phyloP scores from a whole-genome alignment of 371 early-diverging fungal genomes.

The Mucor lusitanicus region DNA sequence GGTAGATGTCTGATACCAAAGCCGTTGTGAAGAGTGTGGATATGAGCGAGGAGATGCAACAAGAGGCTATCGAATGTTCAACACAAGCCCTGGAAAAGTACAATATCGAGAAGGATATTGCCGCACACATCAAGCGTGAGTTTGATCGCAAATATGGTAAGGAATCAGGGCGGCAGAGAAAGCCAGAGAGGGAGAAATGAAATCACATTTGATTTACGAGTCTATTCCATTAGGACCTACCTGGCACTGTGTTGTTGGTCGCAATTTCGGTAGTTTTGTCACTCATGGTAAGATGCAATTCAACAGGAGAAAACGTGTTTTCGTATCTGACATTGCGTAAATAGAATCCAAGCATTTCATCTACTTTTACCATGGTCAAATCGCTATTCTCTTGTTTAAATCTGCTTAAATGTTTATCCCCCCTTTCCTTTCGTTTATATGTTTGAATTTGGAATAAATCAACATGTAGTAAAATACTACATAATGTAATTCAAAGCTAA shows the following conservation, averaged over 20 bases:
- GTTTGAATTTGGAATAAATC: background rate
- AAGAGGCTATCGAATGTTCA: conserved; percentile 92
- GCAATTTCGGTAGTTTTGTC: conserved; percentile 97
- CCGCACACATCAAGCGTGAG: conserved; percentile 95
- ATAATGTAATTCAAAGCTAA: background rate
- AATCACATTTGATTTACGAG: background rate
- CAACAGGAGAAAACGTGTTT: background rate
- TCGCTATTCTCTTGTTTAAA: conserved; percentile 95
- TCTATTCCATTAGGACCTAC: conserved; percentile 63
- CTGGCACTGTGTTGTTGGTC: conserved; percentile 98
- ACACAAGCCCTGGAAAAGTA: conserved; percentile 91
- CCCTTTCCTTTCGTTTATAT: background rate
- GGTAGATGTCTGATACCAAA: conserved; percentile 69
- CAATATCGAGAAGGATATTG: conserved; percentile 97
- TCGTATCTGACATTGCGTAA: background rate
- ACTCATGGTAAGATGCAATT: conserved; percentile 80
- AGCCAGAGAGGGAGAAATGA: background rate
- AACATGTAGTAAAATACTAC: too few relatives aligned
- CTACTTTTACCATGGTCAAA: conserved; percentile 96
- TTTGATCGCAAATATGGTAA: conserved; percentile 95
- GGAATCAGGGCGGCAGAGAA: background rate
- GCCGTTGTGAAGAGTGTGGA: conserved; percentile 96
- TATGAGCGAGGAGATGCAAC: conserved; percentile 97
- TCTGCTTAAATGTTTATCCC: conserved; percentile 65
- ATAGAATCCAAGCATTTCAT: conserved; percentile 93